A percentile compares a stretch with the other conserved stretches of the same genome.
These are phyloP conservation scores for Debaryomyces castellii DNA, from an alignment of 805 yeast species.

Conservation along the genomic window DNA sequence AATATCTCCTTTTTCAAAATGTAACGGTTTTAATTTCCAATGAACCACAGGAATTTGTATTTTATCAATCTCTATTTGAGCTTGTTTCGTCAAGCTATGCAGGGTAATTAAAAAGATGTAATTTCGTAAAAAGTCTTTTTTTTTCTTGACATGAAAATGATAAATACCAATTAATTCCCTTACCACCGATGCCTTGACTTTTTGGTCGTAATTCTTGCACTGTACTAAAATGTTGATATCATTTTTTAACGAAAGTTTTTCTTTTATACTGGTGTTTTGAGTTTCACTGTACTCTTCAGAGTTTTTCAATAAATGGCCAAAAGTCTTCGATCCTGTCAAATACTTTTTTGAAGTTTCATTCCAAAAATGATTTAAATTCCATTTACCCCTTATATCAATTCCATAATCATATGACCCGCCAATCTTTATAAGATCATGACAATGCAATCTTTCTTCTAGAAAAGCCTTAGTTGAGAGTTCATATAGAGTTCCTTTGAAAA, in stretches of 20 bases:
- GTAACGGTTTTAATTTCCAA: constrained; percentile 37
- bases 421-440: constrained; percentile 37
- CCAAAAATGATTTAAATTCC: constrained; percentile 39
- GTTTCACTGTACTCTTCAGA: constrained; percentile 16
- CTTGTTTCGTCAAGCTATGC: constrained; percentile 47
- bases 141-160: constrained; percentile 29
- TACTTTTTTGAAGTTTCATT: constrained; percentile 4
- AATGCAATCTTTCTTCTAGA: constrained; percentile 36
- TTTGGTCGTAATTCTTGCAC: constrained; percentile 49
- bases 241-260: constrained; percentile 16
- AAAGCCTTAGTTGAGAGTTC: constrained; percentile 46
- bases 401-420: constrained; percentile 63
- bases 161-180: constrained; percentile 58
- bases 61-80: constrained; percentile 43
- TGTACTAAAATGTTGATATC: constrained; percentile 50
- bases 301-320: constrained; percentile 13
- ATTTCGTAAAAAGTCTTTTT: constrained; percentile 17
- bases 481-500: constrained; percentile 55
- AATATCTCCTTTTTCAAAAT: constrained; percentile 16
- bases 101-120: constrained; percentile 48
- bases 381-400: constrained; percentile 52
- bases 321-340: neutral
- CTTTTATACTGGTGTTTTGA: neutral
- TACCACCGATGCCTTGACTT: constrained; percentile 45
- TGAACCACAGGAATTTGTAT: constrained; percentile 47